Conservation (phyloP, 768 basidiomycete species). For the Russula sp. region DNA sequence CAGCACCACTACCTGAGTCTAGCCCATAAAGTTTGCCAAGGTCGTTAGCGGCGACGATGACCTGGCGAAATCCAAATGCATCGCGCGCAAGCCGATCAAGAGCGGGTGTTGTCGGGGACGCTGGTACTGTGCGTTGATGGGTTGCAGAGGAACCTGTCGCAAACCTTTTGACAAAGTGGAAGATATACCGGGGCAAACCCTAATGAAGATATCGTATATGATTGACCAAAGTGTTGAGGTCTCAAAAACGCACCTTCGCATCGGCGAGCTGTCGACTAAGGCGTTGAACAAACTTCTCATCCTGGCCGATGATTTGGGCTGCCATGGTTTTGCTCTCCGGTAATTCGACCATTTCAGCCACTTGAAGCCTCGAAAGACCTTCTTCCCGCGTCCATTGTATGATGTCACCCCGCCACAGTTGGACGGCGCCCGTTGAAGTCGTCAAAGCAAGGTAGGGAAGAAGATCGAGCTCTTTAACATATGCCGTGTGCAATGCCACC, state of each 20-base stretch:
- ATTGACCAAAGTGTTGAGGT: background rate
- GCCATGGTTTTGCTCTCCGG: constrained; percentile 47
- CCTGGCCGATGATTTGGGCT: constrained; percentile 28
- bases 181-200: constrained; percentile 64
- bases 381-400: constrained; percentile 80
- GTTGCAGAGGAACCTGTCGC: constrained; percentile 57
- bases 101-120: constrained; percentile 30
- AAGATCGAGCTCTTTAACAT: constrained; percentile 32
- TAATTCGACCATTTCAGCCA: constrained; percentile 69
- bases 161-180: constrained; percentile 64
- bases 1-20: constrained; percentile 68
- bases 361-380: constrained; percentile 53
- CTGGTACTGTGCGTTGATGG: constrained; percentile 29
- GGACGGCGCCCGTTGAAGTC: constrained; percentile 69
- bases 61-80: constrained; percentile 79
- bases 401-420: constrained; percentile 58
- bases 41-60: constrained; percentile 64
- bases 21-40: constrained; percentile 76
- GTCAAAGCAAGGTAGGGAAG: constrained; percentile 45
- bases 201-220: constrained; percentile 24
- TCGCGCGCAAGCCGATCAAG: constrained; percentile 50
- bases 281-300: constrained; percentile 45
- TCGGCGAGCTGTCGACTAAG: constrained; percentile 51
- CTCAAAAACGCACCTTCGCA: constrained; percentile 41
- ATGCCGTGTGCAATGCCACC: constrained; percentile 48